These are phyloP conservation scores for Nakazawaea anatomiae DNA, from an alignment of 805 yeast species.

Conservation along the genomic window DNA sequence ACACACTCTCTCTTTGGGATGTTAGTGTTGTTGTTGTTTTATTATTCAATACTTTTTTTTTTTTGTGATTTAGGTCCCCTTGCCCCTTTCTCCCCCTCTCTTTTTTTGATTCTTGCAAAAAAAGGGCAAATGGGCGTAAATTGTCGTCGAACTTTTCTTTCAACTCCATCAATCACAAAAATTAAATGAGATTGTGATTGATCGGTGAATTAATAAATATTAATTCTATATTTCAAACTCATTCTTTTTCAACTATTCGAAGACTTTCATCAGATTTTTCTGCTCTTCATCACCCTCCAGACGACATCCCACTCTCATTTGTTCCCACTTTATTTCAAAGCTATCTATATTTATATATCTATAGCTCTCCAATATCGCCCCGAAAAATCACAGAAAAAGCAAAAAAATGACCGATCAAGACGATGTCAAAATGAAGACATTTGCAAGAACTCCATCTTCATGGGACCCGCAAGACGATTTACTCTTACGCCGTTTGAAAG, in stretches of 20 bases:
- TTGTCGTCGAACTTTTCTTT: slow-evolving; percentile 2
- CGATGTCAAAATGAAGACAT: slow-evolving; percentile 2
- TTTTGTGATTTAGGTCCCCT: neutral
- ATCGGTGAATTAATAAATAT: too few species aligned
- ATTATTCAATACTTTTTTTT: too few species aligned
- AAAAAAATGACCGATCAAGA: slow-evolving; percentile 1
- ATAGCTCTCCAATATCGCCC: too few species aligned
- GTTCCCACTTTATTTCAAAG: neutral
- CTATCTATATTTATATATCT: neutral
- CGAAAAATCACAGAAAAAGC: neutral
- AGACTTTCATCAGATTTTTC: too few species aligned
- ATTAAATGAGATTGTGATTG: too few species aligned
- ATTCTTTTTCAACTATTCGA: too few species aligned
- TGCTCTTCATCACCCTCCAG: too few species aligned
- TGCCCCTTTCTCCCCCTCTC: neutral
- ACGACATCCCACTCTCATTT: too few species aligned
- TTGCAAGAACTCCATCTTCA: slow-evolving; percentile 24
- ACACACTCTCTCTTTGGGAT: too few species aligned
- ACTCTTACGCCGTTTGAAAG: slow-evolving; percentile 68
- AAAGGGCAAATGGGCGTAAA: neutral
- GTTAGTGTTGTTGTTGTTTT: too few species aligned
- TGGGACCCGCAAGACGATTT: slow-evolving; percentile 82
- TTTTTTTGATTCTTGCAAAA: neutral
- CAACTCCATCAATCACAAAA: neutral
- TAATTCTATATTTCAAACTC: too few species aligned